Base-by-base conservation (phyloP, 768 basidiomycete genomes). In the Aureoboletus auriporus region DNA sequence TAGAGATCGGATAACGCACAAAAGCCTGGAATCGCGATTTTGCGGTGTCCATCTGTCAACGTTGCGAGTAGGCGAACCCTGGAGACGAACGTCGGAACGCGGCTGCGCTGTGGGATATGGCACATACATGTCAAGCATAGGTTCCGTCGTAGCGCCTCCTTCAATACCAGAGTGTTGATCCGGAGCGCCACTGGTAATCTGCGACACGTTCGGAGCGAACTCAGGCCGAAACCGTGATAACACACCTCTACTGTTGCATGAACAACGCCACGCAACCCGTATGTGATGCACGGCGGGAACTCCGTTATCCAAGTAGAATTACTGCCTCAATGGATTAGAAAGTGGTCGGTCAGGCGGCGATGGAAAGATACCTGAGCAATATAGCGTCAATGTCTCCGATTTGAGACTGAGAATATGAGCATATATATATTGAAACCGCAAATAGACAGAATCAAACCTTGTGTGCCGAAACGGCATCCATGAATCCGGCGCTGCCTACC, bases 291-390 rank as follows among this genome's bases (percentile, higher is more conserved):
- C 0, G 96, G 94, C 6, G 82, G 80, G 54, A 87, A 82, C 57
- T 96, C 91, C 11, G 86, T 86, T 54, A 98, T 92, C 94, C 95
- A 99, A 9, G 91, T 94, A 17, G 94, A 97, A 63, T 99, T 98
- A 56, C 89, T 91, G 16, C 26, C n/a, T 4, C 28, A 12, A 39
- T 8, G 5, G 1, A 37, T 59, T 5, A 59, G 44, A 26, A 47
- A 34, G 16, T 20, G 30, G 16, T 14, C 35, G 6, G 8, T 37
- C 14, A 13, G 10, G 23, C 38, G 31, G 37, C 8, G 5, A 6
- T 39, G 30, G 57, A 20, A 17, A 34, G 64, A 34, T 48, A 89
- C 88, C 89, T 91, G 51, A 93, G 85, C 14, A 97, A 71, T 48
- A 98, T 92, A 1, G 87, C 87, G 69, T 97, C 92, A 39, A 97